Conservation (phyloP, 768 basidiomycete species). For the Podaxis sp. region DNA sequence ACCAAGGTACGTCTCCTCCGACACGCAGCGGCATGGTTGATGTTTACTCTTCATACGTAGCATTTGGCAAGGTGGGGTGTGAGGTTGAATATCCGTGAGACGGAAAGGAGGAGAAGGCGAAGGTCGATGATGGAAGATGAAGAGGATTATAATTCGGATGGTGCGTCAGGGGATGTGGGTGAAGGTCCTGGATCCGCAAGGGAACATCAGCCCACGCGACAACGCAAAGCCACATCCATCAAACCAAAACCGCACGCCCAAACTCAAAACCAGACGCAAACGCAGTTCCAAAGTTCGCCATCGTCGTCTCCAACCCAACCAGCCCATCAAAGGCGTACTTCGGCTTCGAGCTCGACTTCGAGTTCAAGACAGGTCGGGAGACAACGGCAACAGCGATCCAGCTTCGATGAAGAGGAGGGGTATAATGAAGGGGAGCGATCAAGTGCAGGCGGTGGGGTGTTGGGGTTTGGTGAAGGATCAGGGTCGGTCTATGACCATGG, state of each 20-base stretch:
- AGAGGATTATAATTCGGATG: constrained; percentile 9
- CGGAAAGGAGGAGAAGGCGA: constrained; percentile 49
- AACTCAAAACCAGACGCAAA: not conserved
- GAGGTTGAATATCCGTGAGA: constrained; percentile 58
- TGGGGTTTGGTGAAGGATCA: not conserved
- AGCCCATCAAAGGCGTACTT: not conserved
- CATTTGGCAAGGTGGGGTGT: constrained; percentile 58
- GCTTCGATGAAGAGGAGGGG: not conserved
- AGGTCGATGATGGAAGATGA: constrained; percentile 17
- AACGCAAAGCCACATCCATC: not conserved
- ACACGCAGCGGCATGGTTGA: not conserved
- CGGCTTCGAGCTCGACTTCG: not conserved
- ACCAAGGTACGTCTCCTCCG: constrained; percentile 49
- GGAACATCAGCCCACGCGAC: not conserved
- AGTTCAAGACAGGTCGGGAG: not conserved
- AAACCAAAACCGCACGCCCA: not conserved
- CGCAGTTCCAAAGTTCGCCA: not conserved
- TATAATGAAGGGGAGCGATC: not conserved
- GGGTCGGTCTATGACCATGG: not conserved
- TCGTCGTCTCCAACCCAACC: not conserved
- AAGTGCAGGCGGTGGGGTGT: not conserved
- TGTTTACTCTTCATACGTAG: constrained; percentile 10
- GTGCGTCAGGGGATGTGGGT: not conserved
- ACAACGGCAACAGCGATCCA: not conserved
- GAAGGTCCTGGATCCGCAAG: not conserved